These are phyloP conservation scores for Starmerella asiatica DNA, from an alignment of 805 yeast genomes.

Conservation along the genomic window DNA sequence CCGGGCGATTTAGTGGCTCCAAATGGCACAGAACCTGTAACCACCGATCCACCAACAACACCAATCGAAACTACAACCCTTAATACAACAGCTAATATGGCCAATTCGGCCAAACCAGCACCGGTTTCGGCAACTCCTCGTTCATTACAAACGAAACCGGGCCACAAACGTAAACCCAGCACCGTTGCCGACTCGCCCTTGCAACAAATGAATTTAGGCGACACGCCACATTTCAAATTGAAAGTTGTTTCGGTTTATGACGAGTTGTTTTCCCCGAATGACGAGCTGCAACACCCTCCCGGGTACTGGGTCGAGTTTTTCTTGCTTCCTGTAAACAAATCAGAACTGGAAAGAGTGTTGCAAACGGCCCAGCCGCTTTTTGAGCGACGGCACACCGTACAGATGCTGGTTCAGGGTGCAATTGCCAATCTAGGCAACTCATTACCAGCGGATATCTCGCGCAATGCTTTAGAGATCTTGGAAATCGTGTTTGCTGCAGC, in stretches of 20 bases:
- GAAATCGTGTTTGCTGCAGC: conserved; percentile 7
- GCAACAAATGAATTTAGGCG: conserved; percentile 21
- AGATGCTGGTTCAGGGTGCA: conserved; percentile 18
- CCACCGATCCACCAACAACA: background rate
- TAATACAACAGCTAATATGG: background rate
- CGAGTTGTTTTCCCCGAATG: conserved; percentile 19
- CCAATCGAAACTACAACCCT: background rate
- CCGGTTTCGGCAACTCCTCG: background rate
- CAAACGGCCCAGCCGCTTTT: conserved; percentile 18
- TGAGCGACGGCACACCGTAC: conserved; percentile 19
- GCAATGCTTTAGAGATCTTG: conserved; percentile 10
- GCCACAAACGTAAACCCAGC: conserved; percentile 1
- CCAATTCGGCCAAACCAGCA: background rate
- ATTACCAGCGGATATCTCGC: conserved; percentile 5
- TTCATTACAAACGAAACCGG: background rate
- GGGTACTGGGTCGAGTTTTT: conserved; percentile 29
- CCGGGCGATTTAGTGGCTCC: too few relatives aligned
- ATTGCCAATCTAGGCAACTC: conserved; percentile 17
- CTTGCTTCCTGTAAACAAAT: conserved; percentile 21
- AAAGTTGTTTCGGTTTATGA: conserved; percentile 28
- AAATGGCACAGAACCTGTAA: too few relatives aligned
- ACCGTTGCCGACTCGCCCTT: conserved; percentile 17
- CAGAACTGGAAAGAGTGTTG: conserved; percentile 13
- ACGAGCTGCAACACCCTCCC: conserved; percentile 15
- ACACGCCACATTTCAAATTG: conserved; percentile 21